These are phyloP conservation scores for Alternaria gansuensis DNA, from an alignment of 2,329 filamentous ascomycete species.

Conservation along the genomic window DNA sequence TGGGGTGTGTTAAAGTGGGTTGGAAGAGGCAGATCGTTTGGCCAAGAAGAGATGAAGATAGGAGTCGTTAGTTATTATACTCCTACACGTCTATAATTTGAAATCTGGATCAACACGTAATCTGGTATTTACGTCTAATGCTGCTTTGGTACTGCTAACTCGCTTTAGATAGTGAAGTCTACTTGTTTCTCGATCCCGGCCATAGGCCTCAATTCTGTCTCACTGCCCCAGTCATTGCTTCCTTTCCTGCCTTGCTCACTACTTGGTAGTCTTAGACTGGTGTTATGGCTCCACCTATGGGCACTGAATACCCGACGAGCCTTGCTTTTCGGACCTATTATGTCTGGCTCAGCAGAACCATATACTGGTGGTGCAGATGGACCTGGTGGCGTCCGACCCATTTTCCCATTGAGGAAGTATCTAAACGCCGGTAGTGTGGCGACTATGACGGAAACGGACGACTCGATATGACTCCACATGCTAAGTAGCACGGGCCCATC, in stretches of 20 bases:
- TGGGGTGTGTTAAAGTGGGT: constrained; percentile 61
- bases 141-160: neutral
- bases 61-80: constrained; percentile 18
- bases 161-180: neutral
- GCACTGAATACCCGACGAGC: neutral
- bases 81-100: too few relatives aligned
- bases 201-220: neutral
- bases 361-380: neutral
- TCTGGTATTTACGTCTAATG: too few relatives aligned
- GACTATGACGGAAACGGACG: neutral
- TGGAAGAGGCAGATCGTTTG: constrained; percentile 62
- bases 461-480: constrained; percentile 1
- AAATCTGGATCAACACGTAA: too few relatives aligned
- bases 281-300: neutral
- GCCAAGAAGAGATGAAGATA: constrained; percentile 56
- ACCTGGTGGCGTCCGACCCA: neutral
- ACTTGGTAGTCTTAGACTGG: neutral
- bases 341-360: neutral
- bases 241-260: neutral
- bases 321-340: neutral
- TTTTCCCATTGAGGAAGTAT: neutral
- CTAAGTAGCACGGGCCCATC: neutral
- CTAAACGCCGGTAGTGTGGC: neutral
- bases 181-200: neutral
- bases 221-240: neutral